These are phyloP conservation scores for Lasiosphaeria ovina DNA, from an alignment of 495 filamentous ascomycete species.

Conservation along the genomic window DNA sequence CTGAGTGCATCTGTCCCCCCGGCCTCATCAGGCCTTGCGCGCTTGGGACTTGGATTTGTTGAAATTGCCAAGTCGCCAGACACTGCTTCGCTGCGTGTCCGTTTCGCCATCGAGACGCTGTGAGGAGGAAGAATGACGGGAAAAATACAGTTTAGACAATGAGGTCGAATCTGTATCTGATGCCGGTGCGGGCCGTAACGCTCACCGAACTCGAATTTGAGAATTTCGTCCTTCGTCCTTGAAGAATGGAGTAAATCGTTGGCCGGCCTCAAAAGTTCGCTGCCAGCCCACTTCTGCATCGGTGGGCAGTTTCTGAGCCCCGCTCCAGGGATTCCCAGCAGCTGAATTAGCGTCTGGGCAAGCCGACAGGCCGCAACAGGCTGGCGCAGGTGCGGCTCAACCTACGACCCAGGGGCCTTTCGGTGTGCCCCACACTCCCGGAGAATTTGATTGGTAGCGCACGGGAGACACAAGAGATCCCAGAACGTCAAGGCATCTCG, in stretches of 20 bases:
- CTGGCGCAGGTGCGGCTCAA: conserved; percentile 3
- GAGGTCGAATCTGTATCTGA: too few relatives aligned
- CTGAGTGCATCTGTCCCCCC: conserved; percentile 5
- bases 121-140: not conserved
- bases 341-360: not conserved
- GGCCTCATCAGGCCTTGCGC: conserved; percentile 12
- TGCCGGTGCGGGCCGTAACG: too few relatives aligned
- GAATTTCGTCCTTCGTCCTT: too few relatives aligned
- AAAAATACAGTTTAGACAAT: not conserved
- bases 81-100: conserved; percentile 13
- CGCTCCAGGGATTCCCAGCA: not conserved
- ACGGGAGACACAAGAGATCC: conserved; percentile 15
- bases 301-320: not conserved
- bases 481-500: conserved; percentile 12
- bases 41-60: conserved; percentile 14
- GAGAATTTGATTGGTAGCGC: conserved; percentile 14
- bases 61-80: not conserved
- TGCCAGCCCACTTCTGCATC: too few relatives aligned
- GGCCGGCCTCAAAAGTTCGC: too few relatives aligned
- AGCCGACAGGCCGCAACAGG: not conserved
- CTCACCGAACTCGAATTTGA: too few relatives aligned
- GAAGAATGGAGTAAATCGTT: too few relatives aligned
- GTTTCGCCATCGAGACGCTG: conserved; percentile 21
- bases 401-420: not conserved
- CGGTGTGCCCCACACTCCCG: not conserved